Conservation (phyloP, 805 yeast species). For the Ogataea siamensis region DNA sequence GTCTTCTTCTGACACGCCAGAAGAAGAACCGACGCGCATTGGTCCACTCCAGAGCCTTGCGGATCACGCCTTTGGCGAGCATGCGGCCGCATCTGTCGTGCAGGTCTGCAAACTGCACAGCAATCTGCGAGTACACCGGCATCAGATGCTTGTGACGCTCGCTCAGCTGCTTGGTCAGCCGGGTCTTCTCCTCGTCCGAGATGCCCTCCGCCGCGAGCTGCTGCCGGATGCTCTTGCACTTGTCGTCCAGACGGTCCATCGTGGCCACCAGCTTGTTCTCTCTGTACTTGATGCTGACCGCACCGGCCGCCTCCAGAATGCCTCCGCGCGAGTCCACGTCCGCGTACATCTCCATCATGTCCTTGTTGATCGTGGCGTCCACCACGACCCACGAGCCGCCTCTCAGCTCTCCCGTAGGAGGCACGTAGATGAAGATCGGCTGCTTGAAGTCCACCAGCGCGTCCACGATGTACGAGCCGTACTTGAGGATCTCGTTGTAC, state of each 20-base stretch:
- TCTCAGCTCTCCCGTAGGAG: conserved; percentile 97
- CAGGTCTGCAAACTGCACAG: conserved; percentile 95
- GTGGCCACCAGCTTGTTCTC: conserved; percentile 88
- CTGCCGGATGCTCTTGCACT: conserved; percentile 65
- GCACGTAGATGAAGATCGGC: conserved; percentile 95
- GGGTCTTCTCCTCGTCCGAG: conserved; percentile 63
- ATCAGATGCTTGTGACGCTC: conserved; percentile 77
- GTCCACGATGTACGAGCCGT: conserved; percentile 95
- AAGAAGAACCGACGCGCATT: conserved; percentile 93
- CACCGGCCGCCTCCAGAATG: conserved; percentile 98
- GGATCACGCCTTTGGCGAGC: conserved; percentile 90
- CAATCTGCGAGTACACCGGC: conserved; percentile 88
- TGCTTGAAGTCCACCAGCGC: conserved; percentile 94
- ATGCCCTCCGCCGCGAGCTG: conserved; percentile 53
- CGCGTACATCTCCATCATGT: conserved; percentile 99
- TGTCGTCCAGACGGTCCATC: conserved; percentile 83
- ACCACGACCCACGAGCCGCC: conserved; percentile 99
- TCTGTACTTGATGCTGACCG: conserved; percentile 98
- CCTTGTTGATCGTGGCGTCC: conserved; percentile 95
- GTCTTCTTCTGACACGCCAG: conserved; percentile 97
- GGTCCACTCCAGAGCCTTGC: conserved; percentile 80
- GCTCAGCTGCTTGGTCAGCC: conserved; percentile 60
- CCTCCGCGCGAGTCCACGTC: conserved; percentile 95
- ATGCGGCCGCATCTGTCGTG: conserved; percentile 98
- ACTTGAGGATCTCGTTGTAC: conserved; percentile 97